Base-by-base conservation (phyloP, 163 green algal genomes). In the Chlorella variabilis region DNA sequence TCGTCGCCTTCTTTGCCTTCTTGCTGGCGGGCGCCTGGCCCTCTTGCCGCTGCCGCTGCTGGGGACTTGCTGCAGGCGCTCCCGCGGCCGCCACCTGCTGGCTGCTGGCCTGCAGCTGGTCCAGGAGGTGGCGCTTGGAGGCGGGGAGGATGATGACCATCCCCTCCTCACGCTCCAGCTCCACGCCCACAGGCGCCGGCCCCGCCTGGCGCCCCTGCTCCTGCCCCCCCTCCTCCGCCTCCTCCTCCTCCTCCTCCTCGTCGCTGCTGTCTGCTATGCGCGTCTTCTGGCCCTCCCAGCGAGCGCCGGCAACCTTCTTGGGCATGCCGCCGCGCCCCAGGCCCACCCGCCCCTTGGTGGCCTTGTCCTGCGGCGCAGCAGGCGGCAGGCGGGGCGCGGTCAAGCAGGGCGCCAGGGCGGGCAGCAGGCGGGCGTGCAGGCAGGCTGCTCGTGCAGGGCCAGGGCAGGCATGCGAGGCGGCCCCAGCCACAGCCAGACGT, bases 221-320 rank as follows among this genome's bases (percentile, higher is more conserved):
- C 2, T 45, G 49, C 1, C 1, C 58, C 29, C 77, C 73, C 38
- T 83, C 3, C 48, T 68, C 83, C 11, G 51, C 70, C 21, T 66
- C 65, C 31, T 61, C 33, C 34, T 86, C 83, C 1, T 83, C 75
- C 31, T 84, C 83, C 4, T 77, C 84, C 1, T 94, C 90, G 20
- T 88, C 86, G 21, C 92, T 88, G 45, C 81, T 86, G 58, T 90
- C 87, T 2, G 34, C 82, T 17, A 96, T 82, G 38, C 83, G 86
- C 29, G 80, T 93, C 75, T 95, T 97, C 49, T 80, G 95, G 38
- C 93, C 93, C 41, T 81, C 75, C 91, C 92, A 97, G 17, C 88
- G 83, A 1, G 83, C 89, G 13, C 93, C 93, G 2, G 85, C 93
- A 11, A 96, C 90, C 82, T 95, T 95, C 56, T 95, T 95, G 4